phyloP scores from a whole-genome alignment of 768 basidiomycete genomes.

The Trametes sanguinea region DNA sequence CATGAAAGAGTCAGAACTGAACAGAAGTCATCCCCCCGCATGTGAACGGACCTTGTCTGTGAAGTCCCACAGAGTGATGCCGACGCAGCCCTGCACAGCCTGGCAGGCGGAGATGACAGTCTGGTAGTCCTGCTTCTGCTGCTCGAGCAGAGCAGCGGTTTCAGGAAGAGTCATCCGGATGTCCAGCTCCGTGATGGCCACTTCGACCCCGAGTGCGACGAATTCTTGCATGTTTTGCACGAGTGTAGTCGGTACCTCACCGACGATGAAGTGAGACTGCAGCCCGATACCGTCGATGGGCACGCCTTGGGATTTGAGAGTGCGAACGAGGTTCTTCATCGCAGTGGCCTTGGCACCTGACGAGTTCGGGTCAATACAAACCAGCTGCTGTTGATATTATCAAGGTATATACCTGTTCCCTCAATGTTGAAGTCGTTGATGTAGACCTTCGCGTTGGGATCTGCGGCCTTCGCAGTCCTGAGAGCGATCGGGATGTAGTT shows the following conservation, averaged over 20 bases:
- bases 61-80: constrained; percentile 45
- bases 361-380: neutral
- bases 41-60: constrained; percentile 35
- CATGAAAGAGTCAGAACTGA: constrained; percentile 31
- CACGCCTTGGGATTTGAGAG: constrained; percentile 47
- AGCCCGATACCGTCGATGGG: constrained; percentile 66
- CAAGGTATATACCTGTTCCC: constrained; percentile 34
- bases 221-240: constrained; percentile 52
- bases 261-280: constrained; percentile 62
- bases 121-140: constrained; percentile 60
- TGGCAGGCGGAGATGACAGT: constrained; percentile 55
- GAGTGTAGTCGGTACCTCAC: constrained; percentile 49
- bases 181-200: constrained; percentile 70
- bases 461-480: constrained; percentile 50
- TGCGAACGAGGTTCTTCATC: constrained; percentile 52
- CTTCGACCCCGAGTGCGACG: constrained; percentile 60
- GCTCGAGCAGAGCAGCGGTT: constrained; percentile 49
- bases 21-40: too few species aligned
- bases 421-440: constrained; percentile 46
- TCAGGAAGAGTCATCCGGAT: constrained; percentile 63
- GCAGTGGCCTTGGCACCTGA: constrained; percentile 57
- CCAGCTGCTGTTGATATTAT: too few species aligned
- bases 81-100: constrained; percentile 37
- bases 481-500: constrained; percentile 54
- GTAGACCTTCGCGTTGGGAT: constrained; percentile 58